A percentile compares a stretch with the other conserved stretches of the same genome.
Conservation (phyloP, 2,329 filamentous ascomycete genomes). For the Clarireedia hainanense region DNA sequence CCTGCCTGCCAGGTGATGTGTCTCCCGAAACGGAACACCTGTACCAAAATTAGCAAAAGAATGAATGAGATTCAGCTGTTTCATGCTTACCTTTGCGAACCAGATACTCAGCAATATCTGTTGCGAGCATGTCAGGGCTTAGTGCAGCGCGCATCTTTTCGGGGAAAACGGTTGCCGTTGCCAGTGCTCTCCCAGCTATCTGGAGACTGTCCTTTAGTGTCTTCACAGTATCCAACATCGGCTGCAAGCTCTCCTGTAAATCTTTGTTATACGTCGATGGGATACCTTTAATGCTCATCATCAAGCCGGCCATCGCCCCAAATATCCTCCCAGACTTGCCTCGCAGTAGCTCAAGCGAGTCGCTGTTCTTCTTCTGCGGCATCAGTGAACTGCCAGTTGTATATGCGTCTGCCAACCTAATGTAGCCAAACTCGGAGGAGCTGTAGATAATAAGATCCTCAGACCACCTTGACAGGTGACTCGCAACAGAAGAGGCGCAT, state of each 20-base stretch:
- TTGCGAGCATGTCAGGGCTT: conserved; percentile 69
- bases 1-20: conserved; percentile 68
- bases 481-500: conserved; percentile 72
- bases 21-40: conserved; percentile 71
- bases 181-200: conserved; percentile 74
- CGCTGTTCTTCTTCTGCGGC: conserved; percentile 69
- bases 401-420: conserved; percentile 71
- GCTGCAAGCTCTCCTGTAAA: conserved; percentile 73
- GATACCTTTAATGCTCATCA: conserved; percentile 64
- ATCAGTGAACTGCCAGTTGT: conserved; percentile 49
- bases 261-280: conserved; percentile 35
- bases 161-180: conserved; percentile 60
- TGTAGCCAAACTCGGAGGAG: conserved; percentile 61
- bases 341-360: conserved; percentile 66
- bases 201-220: conserved; percentile 73
- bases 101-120: conserved; percentile 57
- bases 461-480: conserved; percentile 68
- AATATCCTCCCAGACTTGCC: conserved; percentile 71
- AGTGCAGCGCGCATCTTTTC: conserved; percentile 74
- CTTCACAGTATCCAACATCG: conserved; percentile 78
- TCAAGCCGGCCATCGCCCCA: conserved; percentile 69
- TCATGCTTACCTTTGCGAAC: conserved; percentile 35
- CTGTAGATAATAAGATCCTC: conserved; percentile 85
- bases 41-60: conserved; percentile 19
- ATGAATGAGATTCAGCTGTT: too few species aligned